phyloP scores from a whole-genome alignment of 129 eudicot genomes.

The Helichrysum umbraculigerum region DNA sequence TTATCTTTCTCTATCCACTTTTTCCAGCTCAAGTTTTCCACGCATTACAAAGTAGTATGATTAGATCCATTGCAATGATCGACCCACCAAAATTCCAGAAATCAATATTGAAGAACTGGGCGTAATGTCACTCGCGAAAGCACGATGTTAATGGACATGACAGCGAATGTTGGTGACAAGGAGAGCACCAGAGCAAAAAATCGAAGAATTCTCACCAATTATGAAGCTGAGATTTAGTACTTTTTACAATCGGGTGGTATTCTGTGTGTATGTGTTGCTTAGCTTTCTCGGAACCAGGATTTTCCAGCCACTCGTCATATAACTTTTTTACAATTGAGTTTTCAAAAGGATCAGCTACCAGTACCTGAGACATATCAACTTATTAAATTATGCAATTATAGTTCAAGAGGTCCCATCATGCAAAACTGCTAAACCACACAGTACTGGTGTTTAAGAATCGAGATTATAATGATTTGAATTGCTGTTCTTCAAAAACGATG shows the following conservation, averaged over 20 bases:
- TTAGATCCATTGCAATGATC: not conserved
- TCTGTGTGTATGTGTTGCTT: slow-evolving; percentile 67
- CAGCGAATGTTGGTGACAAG: not conserved
- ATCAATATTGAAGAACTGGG: not conserved
- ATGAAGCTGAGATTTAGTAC: slow-evolving; percentile 69
- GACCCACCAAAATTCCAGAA: not conserved
- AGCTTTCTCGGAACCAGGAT: slow-evolving; percentile 87
- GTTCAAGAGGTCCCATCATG: not conserved
- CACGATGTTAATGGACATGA: not conserved
- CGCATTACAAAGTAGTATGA: not conserved
- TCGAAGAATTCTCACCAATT: slow-evolving; percentile 55
- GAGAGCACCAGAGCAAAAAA: not conserved
- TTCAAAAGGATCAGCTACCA: slow-evolving; percentile 65
- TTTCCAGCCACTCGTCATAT: slow-evolving; percentile 73
- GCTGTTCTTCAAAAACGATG: not conserved
- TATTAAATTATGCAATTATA: not conserved
- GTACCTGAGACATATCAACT: slow-evolving; percentile 42
- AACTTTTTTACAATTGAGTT: slow-evolving; percentile 59
- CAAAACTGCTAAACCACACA: not conserved
- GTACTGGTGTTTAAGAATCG: not conserved
- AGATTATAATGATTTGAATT: not conserved
- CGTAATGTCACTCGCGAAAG: not conserved
- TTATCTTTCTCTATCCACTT: not conserved
- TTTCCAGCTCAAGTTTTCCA: no score
- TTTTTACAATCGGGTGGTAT: slow-evolving; percentile 79